Evolutionary conservation across 345 rosid genomes (phyloP).

Genomic region (Brassica carinata): DNA sequence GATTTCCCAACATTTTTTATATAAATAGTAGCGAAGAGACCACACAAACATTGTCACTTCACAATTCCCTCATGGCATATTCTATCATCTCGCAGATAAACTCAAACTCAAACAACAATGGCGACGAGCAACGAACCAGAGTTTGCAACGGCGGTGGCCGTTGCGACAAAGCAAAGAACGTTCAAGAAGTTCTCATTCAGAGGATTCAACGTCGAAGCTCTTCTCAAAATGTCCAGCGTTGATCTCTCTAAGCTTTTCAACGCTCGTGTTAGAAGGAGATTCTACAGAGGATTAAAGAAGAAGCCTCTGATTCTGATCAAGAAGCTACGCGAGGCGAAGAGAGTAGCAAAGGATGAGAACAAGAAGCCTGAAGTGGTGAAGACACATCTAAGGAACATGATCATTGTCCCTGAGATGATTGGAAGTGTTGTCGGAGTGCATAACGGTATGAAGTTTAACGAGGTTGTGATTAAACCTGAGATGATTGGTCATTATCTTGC

Average conservation of each 20-base stretch:
- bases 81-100: constrained; percentile 8
- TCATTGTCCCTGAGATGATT: constrained; percentile 65
- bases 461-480: constrained; percentile 70
- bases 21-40: constrained; percentile 11
- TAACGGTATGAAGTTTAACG: constrained; percentile 72
- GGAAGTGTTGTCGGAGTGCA: constrained; percentile 41
- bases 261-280: constrained; percentile 77
- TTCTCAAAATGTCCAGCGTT: constrained; percentile 65
- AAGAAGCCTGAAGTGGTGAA: constrained; percentile 65
- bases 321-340: constrained; percentile 32
- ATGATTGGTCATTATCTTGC: constrained; percentile 73
- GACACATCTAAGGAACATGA: constrained; percentile 73
- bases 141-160: constrained; percentile 48
- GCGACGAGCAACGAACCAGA: constrained; percentile 50
- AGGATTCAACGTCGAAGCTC: constrained; percentile 76
- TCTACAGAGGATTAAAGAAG: constrained; percentile 67
- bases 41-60: background rate
- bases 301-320: constrained; percentile 58
- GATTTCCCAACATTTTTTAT: background rate
- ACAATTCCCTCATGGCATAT: constrained; percentile 32
- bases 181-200: constrained; percentile 82
- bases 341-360: constrained; percentile 43
- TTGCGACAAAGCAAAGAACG: constrained; percentile 65
- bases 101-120: constrained; percentile 26
- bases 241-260: constrained; percentile 64